These are phyloP conservation scores for Pseudogymnoascus sp. DNA, from an alignment of 2,329 filamentous ascomycete species.

Conservation along the genomic window DNA sequence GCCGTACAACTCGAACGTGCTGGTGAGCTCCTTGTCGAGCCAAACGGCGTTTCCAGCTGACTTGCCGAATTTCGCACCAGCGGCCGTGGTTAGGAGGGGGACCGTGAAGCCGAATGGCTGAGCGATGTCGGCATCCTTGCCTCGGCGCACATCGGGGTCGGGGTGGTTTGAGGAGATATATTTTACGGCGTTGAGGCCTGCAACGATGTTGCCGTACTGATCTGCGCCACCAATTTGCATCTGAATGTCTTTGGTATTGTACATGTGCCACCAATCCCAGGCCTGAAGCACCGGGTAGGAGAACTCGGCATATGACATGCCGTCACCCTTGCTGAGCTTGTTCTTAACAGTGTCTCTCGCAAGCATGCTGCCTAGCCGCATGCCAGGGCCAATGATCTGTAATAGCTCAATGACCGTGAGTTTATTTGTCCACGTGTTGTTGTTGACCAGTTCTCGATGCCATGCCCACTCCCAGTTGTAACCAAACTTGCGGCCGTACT, in stretches of 20 bases:
- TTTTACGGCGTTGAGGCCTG: conserved; percentile 80
- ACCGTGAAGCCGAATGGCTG: conserved; percentile 79
- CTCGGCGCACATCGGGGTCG: conserved; percentile 37
- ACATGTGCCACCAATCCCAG: conserved; percentile 95
- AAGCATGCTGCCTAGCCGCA: conserved; percentile 80
- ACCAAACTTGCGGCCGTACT: conserved; percentile 57
- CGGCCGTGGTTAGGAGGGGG: conserved; percentile 76
- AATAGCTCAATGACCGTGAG: conserved; percentile 68
- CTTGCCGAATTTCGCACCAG: conserved; percentile 90
- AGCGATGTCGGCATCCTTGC: conserved; percentile 33
- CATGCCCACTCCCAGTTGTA: conserved; percentile 61
- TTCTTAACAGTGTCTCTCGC: conserved; percentile 80
- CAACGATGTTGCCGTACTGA: conserved; percentile 92
- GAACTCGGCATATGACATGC: conserved; percentile 93
- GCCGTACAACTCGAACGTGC: conserved; percentile 77
- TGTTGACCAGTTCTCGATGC: conserved; percentile 66
- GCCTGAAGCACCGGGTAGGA: conserved; percentile 87
- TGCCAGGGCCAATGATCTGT: conserved; percentile 62
- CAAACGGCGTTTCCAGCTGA: conserved; percentile 89
- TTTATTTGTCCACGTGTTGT: conserved; percentile 73
- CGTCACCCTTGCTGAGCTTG: conserved; percentile 76
- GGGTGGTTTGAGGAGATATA: conserved; percentile 56
- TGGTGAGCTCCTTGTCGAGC: conserved; percentile 77
- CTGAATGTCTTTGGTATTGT: conserved; percentile 58
- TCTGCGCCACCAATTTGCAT: conserved; percentile 93